A percentile compares a stretch with the other conserved stretches of the same genome.
phyloP scores from a whole-genome alignment of 495 filamentous ascomycete species.

The Evernia prunastri region DNA sequence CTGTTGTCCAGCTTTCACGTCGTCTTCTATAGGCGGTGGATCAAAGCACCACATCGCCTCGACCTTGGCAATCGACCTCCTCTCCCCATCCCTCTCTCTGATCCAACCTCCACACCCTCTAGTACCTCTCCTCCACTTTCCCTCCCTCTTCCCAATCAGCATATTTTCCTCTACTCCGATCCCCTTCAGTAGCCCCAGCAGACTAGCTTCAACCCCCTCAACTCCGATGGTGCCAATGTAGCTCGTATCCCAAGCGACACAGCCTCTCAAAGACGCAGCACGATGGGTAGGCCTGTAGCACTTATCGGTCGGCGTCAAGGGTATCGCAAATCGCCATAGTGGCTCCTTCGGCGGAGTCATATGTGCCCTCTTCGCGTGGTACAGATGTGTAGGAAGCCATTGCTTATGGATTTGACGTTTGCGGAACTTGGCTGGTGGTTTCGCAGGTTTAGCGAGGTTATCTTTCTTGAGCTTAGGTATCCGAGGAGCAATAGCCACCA shows the following conservation, averaged over 20 bases:
- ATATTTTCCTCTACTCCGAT: conserved; percentile 55
- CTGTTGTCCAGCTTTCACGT: conserved; percentile 22
- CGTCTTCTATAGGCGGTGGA: conserved; percentile 11
- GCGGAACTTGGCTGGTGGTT: conserved; percentile 62
- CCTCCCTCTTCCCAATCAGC: conserved; percentile 54
- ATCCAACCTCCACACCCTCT: conserved; percentile 64
- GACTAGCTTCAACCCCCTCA: conserved; percentile 56
- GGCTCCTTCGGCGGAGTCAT: conserved; percentile 75
- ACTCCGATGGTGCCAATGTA: conserved; percentile 84
- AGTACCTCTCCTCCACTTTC: conserved; percentile 68
- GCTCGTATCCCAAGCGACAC: conserved; percentile 87
- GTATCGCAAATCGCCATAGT: conserved; percentile 83
- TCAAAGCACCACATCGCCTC: conserved; percentile 64
- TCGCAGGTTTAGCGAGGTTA: conserved; percentile 58
- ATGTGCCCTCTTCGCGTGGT: conserved; percentile 83
- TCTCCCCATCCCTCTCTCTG: conserved; percentile 48
- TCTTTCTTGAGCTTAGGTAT: conserved; percentile 67
- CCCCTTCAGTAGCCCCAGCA: conserved; percentile 57
- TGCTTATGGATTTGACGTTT: conserved; percentile 85
- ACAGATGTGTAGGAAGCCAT: conserved; percentile 93
- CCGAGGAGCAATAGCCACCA: conserved; percentile 36
- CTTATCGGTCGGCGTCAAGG: conserved; percentile 79
- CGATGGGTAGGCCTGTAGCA: conserved; percentile 82
- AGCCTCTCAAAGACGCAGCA: conserved; percentile 59
- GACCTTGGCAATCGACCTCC: conserved; percentile 64